Evolutionary conservation across 768 basidiomycete species (phyloP), one percentile per base, ranked within the genome.

Genomic region (Mycena albidolilacea): DNA sequence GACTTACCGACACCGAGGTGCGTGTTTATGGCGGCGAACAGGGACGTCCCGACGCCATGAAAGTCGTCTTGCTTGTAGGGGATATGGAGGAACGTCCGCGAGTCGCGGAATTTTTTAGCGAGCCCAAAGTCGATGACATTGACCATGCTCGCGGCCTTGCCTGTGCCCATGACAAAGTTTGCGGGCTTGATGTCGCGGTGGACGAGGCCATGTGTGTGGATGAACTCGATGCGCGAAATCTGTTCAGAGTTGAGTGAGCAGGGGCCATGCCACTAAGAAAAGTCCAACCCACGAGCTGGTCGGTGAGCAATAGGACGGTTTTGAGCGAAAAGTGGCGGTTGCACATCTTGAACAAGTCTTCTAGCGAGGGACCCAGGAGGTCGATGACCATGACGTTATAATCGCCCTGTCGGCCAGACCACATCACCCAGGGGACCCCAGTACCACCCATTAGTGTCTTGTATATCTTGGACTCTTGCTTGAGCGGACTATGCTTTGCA

Each of bases 361-460:
- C 95, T 62, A 96, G 85, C 3, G 92, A 93, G 4, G 97, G 96
- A 0, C 97, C 97, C 48, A 99, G 90, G 37, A 99, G 89, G 86
- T 99, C 97, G 79, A 98, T 96, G 79, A 99, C 95, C 89, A 99
- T 95, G 77, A 98, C 97, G 79, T 99, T 98, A 85, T 97, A 98
- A 82, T 97, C 92, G 39, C 93, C 97, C 79, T 97, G 92, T 72
- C 90, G 92, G 39, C 96, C 96, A 6, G 93, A 95, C 91, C 95
- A 96, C 87, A 96, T 92, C 74, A 97, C 93, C 90, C 94, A 96
- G 0, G 95, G 95, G 0, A 97, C 94, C 50, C 95, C 95, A 37
- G 93, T 91, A 60, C 93, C 95, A 54, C 96, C 95, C 88, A 93
- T 94, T 73, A 97, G 89, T 0, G 92, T 92, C 84, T 95, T 96